Conservation (phyloP, 805 yeast genomes). For the Candida koratica region DNA sequence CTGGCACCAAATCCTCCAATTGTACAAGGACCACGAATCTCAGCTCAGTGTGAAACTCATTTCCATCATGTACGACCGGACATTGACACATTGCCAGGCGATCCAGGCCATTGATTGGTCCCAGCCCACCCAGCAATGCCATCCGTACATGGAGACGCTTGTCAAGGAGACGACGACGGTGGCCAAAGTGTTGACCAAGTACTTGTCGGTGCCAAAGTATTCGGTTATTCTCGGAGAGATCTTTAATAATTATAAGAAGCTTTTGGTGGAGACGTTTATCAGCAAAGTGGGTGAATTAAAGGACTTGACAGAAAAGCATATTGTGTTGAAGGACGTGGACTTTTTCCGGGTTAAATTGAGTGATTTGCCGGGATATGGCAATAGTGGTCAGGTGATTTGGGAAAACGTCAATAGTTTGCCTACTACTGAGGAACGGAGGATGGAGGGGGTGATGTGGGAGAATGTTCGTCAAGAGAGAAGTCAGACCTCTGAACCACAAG, state of each 20-base stretch:
- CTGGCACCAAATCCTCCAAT: constrained; percentile 29
- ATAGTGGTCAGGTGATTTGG: constrained; percentile 60
- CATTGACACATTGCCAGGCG: constrained; percentile 46
- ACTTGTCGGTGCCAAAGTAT: constrained; percentile 50
- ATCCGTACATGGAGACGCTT: constrained; percentile 59
- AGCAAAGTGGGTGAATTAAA: constrained; percentile 43
- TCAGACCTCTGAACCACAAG: neutral
- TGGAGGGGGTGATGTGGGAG: constrained; percentile 45
- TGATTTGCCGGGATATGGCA: constrained; percentile 56
- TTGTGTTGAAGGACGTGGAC: constrained; percentile 56
- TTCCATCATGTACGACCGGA: constrained; percentile 67
- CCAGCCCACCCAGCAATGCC: constrained; percentile 45
- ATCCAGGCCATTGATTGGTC: constrained; percentile 51
- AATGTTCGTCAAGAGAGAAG: constrained; percentile 23
- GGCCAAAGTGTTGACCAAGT: constrained; percentile 53
- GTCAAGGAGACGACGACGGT: constrained; percentile 67
- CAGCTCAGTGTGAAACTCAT: constrained; percentile 62
- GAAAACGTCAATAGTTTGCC: constrained; percentile 52
- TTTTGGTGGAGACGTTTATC: constrained; percentile 49
- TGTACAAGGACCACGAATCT: constrained; percentile 55
- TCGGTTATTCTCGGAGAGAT: constrained; percentile 44
- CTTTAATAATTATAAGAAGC: constrained; percentile 55
- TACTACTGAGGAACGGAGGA: constrained; percentile 45
- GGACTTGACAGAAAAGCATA: constrained; percentile 51
- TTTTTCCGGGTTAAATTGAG: constrained; percentile 60